Conservation (phyloP, 345 rosid species). For the Reutealis trisperma region DNA sequence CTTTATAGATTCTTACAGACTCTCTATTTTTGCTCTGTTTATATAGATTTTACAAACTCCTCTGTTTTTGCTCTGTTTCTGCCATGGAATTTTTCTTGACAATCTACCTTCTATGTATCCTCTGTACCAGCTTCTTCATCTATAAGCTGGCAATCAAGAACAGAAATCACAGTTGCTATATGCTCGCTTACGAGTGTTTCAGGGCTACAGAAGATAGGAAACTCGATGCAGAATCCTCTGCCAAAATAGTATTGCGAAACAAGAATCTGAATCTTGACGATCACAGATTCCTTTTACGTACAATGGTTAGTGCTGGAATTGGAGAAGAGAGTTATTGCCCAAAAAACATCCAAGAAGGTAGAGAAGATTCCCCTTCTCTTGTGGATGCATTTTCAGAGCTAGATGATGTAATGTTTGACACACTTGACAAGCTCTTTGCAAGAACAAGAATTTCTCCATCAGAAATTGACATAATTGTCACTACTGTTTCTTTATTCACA, state of each 20-base stretch:
- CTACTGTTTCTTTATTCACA: conserved; percentile 24
- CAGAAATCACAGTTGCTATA: conserved; percentile 18
- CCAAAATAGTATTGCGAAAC: conserved; percentile 9
- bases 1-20: too few species aligned
- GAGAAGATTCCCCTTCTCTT: conserved; percentile 21
- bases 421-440: conserved; percentile 28
- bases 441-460: conserved; percentile 24
- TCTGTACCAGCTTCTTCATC: background rate
- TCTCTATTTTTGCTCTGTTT: too few species aligned
- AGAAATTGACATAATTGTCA: conserved; percentile 34
- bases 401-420: conserved; percentile 21
- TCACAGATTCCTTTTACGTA: conserved; percentile 20
- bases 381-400: conserved; percentile 20
- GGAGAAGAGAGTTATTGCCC: conserved; percentile 30
- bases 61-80: background rate
- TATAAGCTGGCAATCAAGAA: background rate
- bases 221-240: conserved; percentile 18
- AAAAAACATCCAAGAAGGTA: conserved; percentile 24
- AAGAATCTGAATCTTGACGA: conserved; percentile 15
- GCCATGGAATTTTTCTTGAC: conserved; percentile 5
- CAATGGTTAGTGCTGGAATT: conserved; percentile 24
- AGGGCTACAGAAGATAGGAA: conserved; percentile 17
- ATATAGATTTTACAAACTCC: too few species aligned
- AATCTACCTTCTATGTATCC: background rate
- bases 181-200: conserved; percentile 25